Evolutionary conservation across 371 early-diverging fungal species (phyloP).

Genomic region (Mortierella sp.): DNA sequence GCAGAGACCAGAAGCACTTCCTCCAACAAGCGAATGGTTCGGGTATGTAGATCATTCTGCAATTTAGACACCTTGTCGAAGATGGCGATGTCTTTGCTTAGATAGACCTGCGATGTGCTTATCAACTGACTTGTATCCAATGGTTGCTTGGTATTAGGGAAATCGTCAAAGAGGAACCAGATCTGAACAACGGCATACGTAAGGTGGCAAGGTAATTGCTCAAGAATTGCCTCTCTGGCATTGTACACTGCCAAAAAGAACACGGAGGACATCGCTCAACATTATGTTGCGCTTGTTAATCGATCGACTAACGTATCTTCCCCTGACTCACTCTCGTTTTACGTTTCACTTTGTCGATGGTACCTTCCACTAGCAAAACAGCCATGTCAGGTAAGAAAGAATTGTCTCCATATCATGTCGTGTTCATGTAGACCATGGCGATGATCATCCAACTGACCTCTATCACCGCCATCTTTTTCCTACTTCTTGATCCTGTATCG

Average conservation of each 20-base stretch:
- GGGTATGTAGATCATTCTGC: conserved; percentile 22
- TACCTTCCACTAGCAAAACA: conserved; percentile 18
- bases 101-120: not conserved
- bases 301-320: not conserved
- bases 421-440: not conserved
- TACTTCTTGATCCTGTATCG: not conserved
- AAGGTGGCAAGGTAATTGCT: conserved; percentile 22
- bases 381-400: conserved; percentile 24
- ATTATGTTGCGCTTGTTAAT: not conserved
- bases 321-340: not conserved
- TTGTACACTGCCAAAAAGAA: not conserved
- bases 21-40: conserved; percentile 48
- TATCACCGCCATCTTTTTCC: not conserved
- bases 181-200: conserved; percentile 17
- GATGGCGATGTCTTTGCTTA: not conserved
- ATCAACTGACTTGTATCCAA: not conserved
- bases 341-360: not conserved
- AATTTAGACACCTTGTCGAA: not conserved
- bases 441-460: conserved; percentile 1
- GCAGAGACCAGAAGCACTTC: conserved; percentile 40
- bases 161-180: conserved; percentile 42
- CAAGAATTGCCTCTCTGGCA: not conserved
- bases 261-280: not conserved
- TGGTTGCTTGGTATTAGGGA: conserved; percentile 18
- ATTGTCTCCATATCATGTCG: not conserved